These are phyloP conservation scores for Aspergillus aculeatinus DNA, from an alignment of 2,329 filamentous ascomycete genomes.

Conservation along the genomic window DNA sequence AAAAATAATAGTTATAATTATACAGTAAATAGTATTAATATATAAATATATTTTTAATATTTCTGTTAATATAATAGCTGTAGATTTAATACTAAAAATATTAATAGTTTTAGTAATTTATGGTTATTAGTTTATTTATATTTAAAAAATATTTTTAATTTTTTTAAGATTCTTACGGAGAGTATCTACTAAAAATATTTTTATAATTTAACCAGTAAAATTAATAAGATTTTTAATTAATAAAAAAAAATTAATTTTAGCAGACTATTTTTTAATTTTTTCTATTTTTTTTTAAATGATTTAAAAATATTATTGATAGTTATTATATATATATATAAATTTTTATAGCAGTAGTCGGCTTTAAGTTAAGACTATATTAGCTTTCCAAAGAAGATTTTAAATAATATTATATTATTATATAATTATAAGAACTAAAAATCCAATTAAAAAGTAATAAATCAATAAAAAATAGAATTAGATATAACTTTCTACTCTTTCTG, in stretches of 20 bases:
- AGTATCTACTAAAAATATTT: too few relatives aligned
- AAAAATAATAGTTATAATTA: too few relatives aligned
- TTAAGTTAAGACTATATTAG: neutral
- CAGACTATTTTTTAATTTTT: neutral
- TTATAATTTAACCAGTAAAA: neutral
- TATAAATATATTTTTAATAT: too few relatives aligned
- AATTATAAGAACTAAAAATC: neutral
- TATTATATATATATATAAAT: neutral
- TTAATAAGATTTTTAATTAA: neutral
- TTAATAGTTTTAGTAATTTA: too few relatives aligned
- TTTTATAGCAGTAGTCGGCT: neutral
- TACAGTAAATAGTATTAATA: too few relatives aligned
- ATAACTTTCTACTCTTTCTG: neutral
- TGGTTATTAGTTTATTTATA: too few relatives aligned
- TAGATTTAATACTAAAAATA: too few relatives aligned
- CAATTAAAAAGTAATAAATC: neutral
- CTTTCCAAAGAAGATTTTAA: neutral
- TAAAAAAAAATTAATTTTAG: neutral
- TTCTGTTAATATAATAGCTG: too few relatives aligned
- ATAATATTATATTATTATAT: neutral
- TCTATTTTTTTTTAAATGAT: neutral
- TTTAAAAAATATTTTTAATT: too few relatives aligned
- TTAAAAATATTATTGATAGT: neutral
- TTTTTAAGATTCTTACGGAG: too few relatives aligned
- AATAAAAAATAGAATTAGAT: neutral